Conservation (phyloP, 2,329 filamentous ascomycete genomes). For the Chrysoporthe cubensis region DNA sequence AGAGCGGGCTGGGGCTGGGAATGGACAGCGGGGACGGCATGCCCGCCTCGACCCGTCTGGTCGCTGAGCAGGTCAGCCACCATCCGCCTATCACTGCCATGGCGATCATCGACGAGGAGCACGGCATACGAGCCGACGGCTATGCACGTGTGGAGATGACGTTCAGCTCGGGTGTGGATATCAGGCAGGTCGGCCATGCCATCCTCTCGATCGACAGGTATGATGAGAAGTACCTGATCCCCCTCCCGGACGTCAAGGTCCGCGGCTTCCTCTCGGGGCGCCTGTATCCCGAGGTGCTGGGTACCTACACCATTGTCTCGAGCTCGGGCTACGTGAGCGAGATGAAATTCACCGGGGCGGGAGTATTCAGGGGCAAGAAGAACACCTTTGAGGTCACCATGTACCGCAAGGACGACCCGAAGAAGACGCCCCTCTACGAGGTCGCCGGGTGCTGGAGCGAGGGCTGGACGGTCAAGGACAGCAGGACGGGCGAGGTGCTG, state of each 20-base stretch:
- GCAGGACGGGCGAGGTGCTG: conserved; percentile 38
- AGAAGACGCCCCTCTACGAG: conserved; percentile 43
- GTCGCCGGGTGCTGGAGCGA: conserved; percentile 49
- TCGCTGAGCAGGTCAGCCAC: conserved; percentile 56
- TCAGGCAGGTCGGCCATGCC: conserved; percentile 55
- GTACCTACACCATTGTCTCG: conserved; percentile 50
- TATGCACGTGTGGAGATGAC: conserved; percentile 58
- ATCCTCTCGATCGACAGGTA: conserved; percentile 53
- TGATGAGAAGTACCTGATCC: conserved; percentile 54
- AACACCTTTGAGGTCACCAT: conserved; percentile 52
- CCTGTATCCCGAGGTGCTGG: conserved; percentile 53
- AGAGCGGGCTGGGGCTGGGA: conserved; percentile 8
- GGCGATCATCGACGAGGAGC: conserved; percentile 48
- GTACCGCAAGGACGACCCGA: conserved; percentile 43
- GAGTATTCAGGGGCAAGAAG: conserved; percentile 48
- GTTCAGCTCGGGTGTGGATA: conserved; percentile 53
- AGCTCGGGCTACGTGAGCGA: conserved; percentile 51
- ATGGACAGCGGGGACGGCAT: conserved; percentile 38
- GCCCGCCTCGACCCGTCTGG: conserved; percentile 37
- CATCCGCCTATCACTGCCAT: conserved; percentile 59
- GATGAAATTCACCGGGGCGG: conserved; percentile 51
- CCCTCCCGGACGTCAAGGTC: conserved; percentile 52
- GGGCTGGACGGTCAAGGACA: conserved; percentile 43
- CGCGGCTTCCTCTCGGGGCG: conserved; percentile 51
- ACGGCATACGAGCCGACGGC: conserved; percentile 52